phyloP scores from a whole-genome alignment of 2,329 filamentous ascomycete species.

The Pleomassaria siparia region DNA sequence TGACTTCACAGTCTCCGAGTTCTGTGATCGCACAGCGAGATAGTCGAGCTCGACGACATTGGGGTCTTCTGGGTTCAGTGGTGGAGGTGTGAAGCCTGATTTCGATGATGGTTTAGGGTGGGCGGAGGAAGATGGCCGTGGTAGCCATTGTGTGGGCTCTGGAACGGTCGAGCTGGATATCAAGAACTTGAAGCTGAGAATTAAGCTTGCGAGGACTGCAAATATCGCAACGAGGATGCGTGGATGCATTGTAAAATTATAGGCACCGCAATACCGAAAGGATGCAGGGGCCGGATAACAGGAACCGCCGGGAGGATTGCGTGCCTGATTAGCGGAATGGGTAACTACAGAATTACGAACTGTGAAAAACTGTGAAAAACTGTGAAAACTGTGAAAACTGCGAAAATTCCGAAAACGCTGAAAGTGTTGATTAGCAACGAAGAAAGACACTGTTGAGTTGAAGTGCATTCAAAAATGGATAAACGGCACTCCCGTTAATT shows the following conservation, averaged over 20 bases:
- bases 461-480: too few species aligned
- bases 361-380: too few species aligned
- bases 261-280: not conserved
- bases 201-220: constrained; percentile 20
- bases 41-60: constrained; percentile 36
- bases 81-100: constrained; percentile 25
- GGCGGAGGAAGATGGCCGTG: constrained; percentile 18
- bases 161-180: constrained; percentile 21
- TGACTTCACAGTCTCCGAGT: constrained; percentile 27
- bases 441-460: too few species aligned
- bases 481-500: too few species aligned
- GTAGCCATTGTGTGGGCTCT: constrained; percentile 29
- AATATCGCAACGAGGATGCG: constrained; percentile 22
- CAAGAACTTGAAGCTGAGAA: constrained; percentile 30
- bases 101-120: constrained; percentile 12
- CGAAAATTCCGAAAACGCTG: too few species aligned
- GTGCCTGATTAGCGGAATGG: too few species aligned
- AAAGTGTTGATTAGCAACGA: too few species aligned
- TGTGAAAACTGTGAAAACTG: too few species aligned
- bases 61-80: constrained; percentile 27
- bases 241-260: not conserved
- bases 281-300: not conserved
- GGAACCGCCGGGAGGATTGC: not conserved
- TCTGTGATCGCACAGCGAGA: constrained; percentile 30
- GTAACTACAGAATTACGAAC: too few species aligned